These are phyloP conservation scores for Gymnopus androsaceus DNA, from an alignment of 1,284 basidiomycete species.

Conservation along the genomic window DNA sequence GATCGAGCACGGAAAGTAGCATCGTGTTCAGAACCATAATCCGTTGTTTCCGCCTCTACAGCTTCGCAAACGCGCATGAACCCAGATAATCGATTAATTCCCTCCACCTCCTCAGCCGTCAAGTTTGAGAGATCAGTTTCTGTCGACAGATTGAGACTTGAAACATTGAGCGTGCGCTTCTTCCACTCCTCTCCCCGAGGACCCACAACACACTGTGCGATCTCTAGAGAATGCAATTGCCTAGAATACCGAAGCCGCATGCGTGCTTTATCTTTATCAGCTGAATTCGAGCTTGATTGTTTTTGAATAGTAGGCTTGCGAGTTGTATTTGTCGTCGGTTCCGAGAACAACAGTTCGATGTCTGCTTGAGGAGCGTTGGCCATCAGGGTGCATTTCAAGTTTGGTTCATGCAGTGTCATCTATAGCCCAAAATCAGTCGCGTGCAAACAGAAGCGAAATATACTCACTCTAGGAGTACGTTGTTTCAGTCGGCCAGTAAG, in stretches of 20 bases:
- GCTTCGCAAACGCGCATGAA: constrained; percentile 41
- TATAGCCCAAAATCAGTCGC: constrained; percentile 22
- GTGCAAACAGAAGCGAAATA: neutral
- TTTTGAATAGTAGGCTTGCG: constrained; percentile 6
- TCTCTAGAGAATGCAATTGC: constrained; percentile 39
- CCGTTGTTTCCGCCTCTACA: constrained; percentile 27
- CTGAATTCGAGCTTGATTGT: constrained; percentile 1
- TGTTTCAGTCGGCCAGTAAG: constrained; percentile 51
- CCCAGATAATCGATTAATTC: constrained; percentile 27
- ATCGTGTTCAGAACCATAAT: neutral
- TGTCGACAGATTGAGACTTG: constrained; percentile 26
- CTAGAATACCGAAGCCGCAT: constrained; percentile 49
- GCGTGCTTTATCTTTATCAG: constrained; percentile 21
- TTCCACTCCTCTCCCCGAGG: constrained; percentile 41
- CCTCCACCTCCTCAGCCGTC: constrained; percentile 35
- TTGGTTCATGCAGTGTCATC: constrained; percentile 45
- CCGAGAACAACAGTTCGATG: constrained; percentile 43
- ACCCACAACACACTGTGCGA: constrained; percentile 38
- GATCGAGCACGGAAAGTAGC: neutral
- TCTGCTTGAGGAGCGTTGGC: constrained; percentile 53
- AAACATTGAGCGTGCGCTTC: constrained; percentile 39
- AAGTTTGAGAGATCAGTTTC: constrained; percentile 33
- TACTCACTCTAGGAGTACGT: constrained; percentile 50
- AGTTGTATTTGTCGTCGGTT: constrained; percentile 3
- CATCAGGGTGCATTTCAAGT: constrained; percentile 53